Evolutionary conservation across 768 basidiomycete species (phyloP).

Genomic region (Rhizopogon vinicolor): DNA sequence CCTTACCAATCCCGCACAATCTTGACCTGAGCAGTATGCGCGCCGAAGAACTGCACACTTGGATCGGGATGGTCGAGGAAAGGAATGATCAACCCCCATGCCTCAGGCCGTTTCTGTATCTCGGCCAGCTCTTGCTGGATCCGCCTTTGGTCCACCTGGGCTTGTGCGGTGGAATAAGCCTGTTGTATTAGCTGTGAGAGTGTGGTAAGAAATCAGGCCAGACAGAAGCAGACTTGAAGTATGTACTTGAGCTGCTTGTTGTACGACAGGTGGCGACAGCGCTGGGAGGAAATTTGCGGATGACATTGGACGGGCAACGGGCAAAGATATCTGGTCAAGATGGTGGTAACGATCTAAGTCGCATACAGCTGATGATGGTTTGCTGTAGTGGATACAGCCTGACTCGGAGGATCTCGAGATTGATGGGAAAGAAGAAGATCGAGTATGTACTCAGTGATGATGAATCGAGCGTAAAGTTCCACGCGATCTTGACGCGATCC

Average conservation of each 20-base stretch:
- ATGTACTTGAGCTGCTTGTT: constrained; percentile 58
- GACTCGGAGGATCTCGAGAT: background rate
- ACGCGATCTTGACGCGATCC: too few species aligned
- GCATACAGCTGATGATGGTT: background rate
- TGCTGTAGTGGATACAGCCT: too few species aligned
- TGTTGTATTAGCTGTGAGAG: constrained; percentile 59
- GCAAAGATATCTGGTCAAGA: background rate
- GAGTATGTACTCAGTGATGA: too few species aligned
- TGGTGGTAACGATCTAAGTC: background rate
- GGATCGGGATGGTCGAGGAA: constrained; percentile 66
- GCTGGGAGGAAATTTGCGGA: constrained; percentile 43
- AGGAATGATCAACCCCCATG: constrained; percentile 82
- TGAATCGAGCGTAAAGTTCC: too few species aligned
- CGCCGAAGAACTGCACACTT: constrained; percentile 93
- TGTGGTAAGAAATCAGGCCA: constrained; percentile 9
- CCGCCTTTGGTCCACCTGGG: constrained; percentile 47
- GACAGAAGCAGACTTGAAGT: constrained; percentile 12
- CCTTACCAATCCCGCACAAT: constrained; percentile 87
- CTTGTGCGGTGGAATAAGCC: constrained; percentile 52
- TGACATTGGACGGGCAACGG: constrained; percentile 10
- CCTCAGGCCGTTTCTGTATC: constrained; percentile 70
- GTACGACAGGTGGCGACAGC: constrained; percentile 46
- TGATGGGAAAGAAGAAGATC: background rate
- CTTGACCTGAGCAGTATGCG: constrained; percentile 92
- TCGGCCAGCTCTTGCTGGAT: constrained; percentile 73